Evolutionary conservation across 2,329 filamentous ascomycete species (phyloP), one percentile per base, ranked within the genome.

Genomic region (Colletotrichum zoysiae): DNA sequence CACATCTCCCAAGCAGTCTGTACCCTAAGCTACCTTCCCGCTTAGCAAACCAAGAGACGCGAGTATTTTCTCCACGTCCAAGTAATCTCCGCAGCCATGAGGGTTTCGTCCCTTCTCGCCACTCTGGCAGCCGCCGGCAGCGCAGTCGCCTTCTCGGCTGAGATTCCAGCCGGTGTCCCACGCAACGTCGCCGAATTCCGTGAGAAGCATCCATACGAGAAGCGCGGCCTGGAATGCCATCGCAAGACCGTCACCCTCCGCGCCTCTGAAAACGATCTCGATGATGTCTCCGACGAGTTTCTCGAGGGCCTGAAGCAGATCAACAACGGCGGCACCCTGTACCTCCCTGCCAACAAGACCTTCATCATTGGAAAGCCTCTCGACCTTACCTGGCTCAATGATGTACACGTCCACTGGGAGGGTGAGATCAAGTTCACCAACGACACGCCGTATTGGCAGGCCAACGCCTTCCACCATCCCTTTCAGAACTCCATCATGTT

Each of bases 401-500:
- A 88, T 74, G 84, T 92, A 50, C 90, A 92, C 78, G 81, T 91
- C 35, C 86, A 86, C 87, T 81, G 76, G 77, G 55, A 68, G 20
- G 55, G 74, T 30, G 71, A 74, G 70, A 68, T 70, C 26, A 73
- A 74, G 71, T 93, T 92, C 81, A 88, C 86, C 69, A 87, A 90
- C 71, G 88, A 93, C 78, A 91, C 88, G 1, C 84, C 87, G 70
- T 93, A 92, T 81, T 92, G 91, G 91, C 87, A 91, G 79, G 84
- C 84, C 33, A 86, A 91, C 76, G 83, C 85, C 33, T 92, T 92
- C 84, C 83, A 82, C 50, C 89, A 91, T 53, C 82, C 82, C 18
- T 93, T 88, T 81, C 91, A 93, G 74, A 91, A 92, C 74, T 86
- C 87, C 6, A 90, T 88, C 0, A 88, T 88, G 1, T 92, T 92